Conservation (phyloP, 2,329 filamentous ascomycete species). For the Harringtonia aguacate region DNA sequence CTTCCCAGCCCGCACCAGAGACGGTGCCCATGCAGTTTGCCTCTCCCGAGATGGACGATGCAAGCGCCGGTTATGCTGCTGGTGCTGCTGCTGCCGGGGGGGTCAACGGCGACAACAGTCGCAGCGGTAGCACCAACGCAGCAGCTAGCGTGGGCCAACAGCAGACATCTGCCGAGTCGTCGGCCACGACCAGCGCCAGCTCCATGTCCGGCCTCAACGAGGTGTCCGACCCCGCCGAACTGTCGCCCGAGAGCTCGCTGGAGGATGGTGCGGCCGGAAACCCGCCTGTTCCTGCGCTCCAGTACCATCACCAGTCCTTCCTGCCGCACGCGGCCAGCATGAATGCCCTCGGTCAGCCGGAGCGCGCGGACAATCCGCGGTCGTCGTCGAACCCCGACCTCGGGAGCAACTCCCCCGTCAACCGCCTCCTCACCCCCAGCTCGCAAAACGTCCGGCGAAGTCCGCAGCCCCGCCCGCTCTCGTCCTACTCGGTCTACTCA, state of each 20-base stretch:
- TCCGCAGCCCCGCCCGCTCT: slow-evolving; percentile 58
- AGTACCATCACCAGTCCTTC: slow-evolving; percentile 48
- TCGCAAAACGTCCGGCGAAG: slow-evolving; percentile 43
- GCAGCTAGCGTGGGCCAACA: slow-evolving; percentile 38
- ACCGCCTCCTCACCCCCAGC: slow-evolving; percentile 52
- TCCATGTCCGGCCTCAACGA: slow-evolving; percentile 43
- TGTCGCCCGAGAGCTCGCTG: slow-evolving; percentile 40
- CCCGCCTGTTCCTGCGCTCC: slow-evolving; percentile 43
- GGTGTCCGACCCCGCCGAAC: slow-evolving; percentile 27
- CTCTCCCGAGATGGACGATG: slow-evolving; percentile 19
- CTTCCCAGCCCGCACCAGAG: neutral
- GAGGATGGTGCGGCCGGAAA: slow-evolving; percentile 30
- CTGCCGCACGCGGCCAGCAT: slow-evolving; percentile 15
- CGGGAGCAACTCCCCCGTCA: slow-evolving; percentile 39
- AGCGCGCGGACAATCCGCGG: slow-evolving; percentile 31
- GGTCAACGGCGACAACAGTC: slow-evolving; percentile 28
- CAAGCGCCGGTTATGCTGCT: slow-evolving; percentile 21
- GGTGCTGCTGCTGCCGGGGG: slow-evolving; percentile 9
- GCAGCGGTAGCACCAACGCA: slow-evolving; percentile 42
- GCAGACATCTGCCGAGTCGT: slow-evolving; percentile 39
- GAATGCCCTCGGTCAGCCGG: neutral
- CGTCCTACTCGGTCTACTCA: slow-evolving; percentile 64
- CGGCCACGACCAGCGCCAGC: slow-evolving; percentile 44
- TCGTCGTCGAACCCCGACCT: slow-evolving; percentile 41
- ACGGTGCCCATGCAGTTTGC: too few relatives aligned